Evolutionary conservation across 305 asterid species (phyloP).

Genomic region (Rubia tinctorum): DNA sequence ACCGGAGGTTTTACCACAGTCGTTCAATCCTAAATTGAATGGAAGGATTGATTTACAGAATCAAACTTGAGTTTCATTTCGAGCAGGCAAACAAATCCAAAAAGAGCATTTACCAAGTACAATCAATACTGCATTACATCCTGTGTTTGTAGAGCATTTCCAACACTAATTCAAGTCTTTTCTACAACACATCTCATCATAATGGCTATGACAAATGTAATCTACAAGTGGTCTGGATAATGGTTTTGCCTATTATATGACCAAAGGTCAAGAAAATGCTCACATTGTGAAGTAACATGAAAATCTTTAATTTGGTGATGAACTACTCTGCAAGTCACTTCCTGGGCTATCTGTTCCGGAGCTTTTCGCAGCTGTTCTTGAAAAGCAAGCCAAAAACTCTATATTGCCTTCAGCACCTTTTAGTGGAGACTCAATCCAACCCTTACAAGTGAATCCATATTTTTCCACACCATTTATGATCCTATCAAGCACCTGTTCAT

Average conservation of each 20-base stretch:
- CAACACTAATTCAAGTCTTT: too few species aligned
- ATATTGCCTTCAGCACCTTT: constrained; percentile 93
- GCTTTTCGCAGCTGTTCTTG: constrained; percentile 29
- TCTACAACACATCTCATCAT: not conserved
- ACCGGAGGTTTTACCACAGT: too few species aligned
- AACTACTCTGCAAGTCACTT: not conserved
- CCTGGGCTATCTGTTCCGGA: constrained; percentile 12
- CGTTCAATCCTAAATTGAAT: too few species aligned
- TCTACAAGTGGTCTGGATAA: not conserved
- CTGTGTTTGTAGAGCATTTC: too few species aligned
- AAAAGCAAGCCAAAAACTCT: constrained; percentile 81
- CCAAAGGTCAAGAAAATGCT: not conserved
- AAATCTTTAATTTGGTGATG: not conserved
- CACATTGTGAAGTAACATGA: not conserved
- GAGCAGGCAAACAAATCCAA: too few species aligned
- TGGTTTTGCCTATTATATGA: not conserved
- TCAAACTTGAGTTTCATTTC: too few species aligned
- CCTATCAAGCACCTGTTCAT: constrained; percentile 60
- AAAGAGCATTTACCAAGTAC: too few species aligned
- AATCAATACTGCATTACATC: too few species aligned
- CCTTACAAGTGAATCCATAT: constrained; percentile 65
- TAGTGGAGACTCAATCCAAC: constrained; percentile 89
- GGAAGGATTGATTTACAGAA: too few species aligned
- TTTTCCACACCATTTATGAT: constrained; percentile 75
- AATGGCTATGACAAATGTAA: not conserved